Evolutionary conservation across 2,329 filamentous ascomycete species (phyloP).

Genomic region (Ustilaginoidea virens): DNA sequence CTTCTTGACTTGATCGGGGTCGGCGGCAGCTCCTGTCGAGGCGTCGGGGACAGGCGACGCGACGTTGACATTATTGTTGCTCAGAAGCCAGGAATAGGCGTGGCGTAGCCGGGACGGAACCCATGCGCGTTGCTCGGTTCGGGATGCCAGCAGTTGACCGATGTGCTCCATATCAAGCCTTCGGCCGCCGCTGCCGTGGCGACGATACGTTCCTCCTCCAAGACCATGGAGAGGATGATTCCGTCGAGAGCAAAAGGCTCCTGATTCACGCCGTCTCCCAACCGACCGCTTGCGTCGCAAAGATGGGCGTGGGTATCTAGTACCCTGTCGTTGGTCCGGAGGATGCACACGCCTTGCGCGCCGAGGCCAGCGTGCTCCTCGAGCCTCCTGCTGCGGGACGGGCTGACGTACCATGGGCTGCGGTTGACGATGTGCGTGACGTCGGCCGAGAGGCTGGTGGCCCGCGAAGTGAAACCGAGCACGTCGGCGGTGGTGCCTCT

Average conservation of each 20-base stretch:
- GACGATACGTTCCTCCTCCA: slow-evolving; percentile 29
- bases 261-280: slow-evolving; percentile 13
- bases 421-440: slow-evolving; percentile 14
- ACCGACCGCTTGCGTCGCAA: slow-evolving; percentile 23
- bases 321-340: slow-evolving; percentile 23
- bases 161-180: slow-evolving; percentile 20
- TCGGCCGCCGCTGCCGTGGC: slow-evolving; percentile 13
- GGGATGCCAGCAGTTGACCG: slow-evolving; percentile 18
- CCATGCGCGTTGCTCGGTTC: slow-evolving; percentile 23
- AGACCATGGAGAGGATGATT: slow-evolving; percentile 29
- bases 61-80: slow-evolving; percentile 6
- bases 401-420: slow-evolving; percentile 14
- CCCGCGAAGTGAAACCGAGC: slow-evolving; percentile 9
- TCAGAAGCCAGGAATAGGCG: slow-evolving; percentile 22
- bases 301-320: slow-evolving; percentile 22
- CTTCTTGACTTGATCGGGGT: slow-evolving; percentile 11
- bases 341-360: slow-evolving; percentile 12
- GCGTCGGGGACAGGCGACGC: slow-evolving; percentile 9
- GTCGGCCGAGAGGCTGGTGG: slow-evolving; percentile 10
- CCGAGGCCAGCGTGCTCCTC: slow-evolving; percentile 7
- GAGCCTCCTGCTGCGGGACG: slow-evolving; percentile 9
- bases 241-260: slow-evolving; percentile 17
- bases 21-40: slow-evolving; percentile 6
- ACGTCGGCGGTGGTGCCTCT: slow-evolving; percentile 13
- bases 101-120: slow-evolving; percentile 23